These are phyloP conservation scores for Vitis rotundifolia DNA, from an alignment of 164 flowering plant species.

Conservation along the genomic window DNA sequence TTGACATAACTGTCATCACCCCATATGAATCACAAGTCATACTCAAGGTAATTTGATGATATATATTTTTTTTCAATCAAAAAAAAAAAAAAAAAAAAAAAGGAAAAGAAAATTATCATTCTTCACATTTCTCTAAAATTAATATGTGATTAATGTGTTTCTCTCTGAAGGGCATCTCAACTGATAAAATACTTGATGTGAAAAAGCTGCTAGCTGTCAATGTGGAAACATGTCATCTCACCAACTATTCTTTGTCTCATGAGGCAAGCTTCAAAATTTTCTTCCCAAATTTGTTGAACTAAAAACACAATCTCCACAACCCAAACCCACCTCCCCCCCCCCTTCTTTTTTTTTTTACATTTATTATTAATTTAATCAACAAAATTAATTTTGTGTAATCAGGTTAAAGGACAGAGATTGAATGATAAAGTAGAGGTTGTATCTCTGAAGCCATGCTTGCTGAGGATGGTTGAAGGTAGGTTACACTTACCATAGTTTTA, in stretches of 20 bases:
- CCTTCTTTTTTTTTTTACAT: slow-evolving; percentile 1
- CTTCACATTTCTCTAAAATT: not conserved
- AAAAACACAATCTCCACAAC: no score
- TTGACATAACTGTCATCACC: slow-evolving; percentile 77
- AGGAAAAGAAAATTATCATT: not conserved
- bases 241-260: slow-evolving; percentile 84
- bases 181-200: slow-evolving; percentile 89
- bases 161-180: slow-evolving; percentile 80
- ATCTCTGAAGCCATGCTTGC: slow-evolving; percentile 69
- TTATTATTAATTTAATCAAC: not conserved
- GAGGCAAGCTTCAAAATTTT: slow-evolving; percentile 44
- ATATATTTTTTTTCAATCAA: not conserved
- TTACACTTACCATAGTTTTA: slow-evolving; percentile 1
- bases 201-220: slow-evolving; percentile 65
- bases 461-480: slow-evolving; percentile 90
- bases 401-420: slow-evolving; percentile 77
- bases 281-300: no score
- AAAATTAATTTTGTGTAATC: slow-evolving; percentile 3
- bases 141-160: not conserved
- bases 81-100: not conserved
- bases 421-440: slow-evolving; percentile 68
- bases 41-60: slow-evolving; percentile 58
- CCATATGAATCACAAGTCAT: slow-evolving; percentile 77
- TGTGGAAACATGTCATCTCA: slow-evolving; percentile 86
- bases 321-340: no score